Base-by-base conservation (phyloP, 768 basidiomycete species). In the Agrocybe pediades region DNA sequence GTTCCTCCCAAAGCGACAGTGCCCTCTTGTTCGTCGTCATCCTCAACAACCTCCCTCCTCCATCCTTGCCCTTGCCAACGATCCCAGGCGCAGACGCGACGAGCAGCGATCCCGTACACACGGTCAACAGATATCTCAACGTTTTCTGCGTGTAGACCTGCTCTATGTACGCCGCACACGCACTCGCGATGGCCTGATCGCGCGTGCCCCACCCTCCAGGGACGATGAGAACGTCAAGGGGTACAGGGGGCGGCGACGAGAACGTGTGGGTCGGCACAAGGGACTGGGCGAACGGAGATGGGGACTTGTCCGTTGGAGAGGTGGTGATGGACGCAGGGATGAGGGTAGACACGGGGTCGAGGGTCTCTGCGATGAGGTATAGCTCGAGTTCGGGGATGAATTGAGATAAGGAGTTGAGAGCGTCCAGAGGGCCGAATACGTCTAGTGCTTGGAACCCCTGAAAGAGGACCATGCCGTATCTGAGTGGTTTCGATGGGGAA, bases 11-110 rank as follows among this genome's bases (percentile, higher is more conserved):
- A n/a, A 36, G 46, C 8, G 52, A 61, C 64, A 68, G 79, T 11
- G 49, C 51, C 1, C 59, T 57, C 62, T 81, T 80, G 55, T 79
- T 79, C 21, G 77, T 75, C 2, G 78, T 81, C 9, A 77, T 79
- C 9, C 65, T 63, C 42, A 63, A n/a, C n/a, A n/a, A n/a, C n/a
- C 66, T 20, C 75, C 74, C 40, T 78, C 77, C 17, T 80, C 62
- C 1, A 75, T 59, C 0, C 79, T 77, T 2, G 74, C 69, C 3
- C 64, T 60, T 2, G 77, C 76, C 1, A 70, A 70, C 20, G 78
- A 41, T 25, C 63, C 64, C 9, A 11, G 4, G 33, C 33, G 33
- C 33, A 36, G 13, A 36, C 33, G 33, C 33, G n/a, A 36, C 33
- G 33, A 36, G 33, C 6, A 36, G 3, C 33, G 75, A 71, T 7